These are phyloP conservation scores for Megacollybia platyphylla DNA, from an alignment of 1,284 basidiomycete genomes.

Conservation along the genomic window DNA sequence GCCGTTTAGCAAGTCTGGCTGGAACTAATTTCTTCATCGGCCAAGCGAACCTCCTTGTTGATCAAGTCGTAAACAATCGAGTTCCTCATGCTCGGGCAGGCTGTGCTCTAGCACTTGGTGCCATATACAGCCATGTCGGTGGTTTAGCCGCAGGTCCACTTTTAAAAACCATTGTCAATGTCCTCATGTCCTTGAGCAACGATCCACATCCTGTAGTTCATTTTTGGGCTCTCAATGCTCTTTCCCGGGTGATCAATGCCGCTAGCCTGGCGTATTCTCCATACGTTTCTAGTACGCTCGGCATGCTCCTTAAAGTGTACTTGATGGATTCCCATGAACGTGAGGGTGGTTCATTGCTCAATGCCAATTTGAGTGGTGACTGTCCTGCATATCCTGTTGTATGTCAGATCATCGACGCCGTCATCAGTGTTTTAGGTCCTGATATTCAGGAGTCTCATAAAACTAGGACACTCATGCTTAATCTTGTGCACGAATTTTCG, in stretches of 20 bases:
- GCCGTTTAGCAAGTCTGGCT: constrained; percentile 75
- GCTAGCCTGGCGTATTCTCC: constrained; percentile 89
- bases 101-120: constrained; percentile 88
- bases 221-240: constrained; percentile 82
- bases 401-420: constrained; percentile 85
- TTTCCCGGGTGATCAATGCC: constrained; percentile 82
- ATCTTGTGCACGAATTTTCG: constrained; percentile 80
- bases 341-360: constrained; percentile 79
- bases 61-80: constrained; percentile 94
- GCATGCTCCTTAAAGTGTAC: constrained; percentile 87
- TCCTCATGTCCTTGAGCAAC: constrained; percentile 89
- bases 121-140: constrained; percentile 88
- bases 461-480: constrained; percentile 73
- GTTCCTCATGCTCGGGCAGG: constrained; percentile 90
- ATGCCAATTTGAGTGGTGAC: constrained; percentile 83
- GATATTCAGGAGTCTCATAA: constrained; percentile 85
- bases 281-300: constrained; percentile 81
- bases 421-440: constrained; percentile 90
- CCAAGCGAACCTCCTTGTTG: constrained; percentile 87
- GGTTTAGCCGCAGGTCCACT: constrained; percentile 89
- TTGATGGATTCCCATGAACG: constrained; percentile 87
- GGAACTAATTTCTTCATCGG: constrained; percentile 78
- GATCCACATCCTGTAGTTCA: constrained; percentile 97
- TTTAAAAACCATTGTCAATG: constrained; percentile 92
- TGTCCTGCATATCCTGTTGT: constrained; percentile 86